Evolutionary conservation across 2,329 filamentous ascomycete species (phyloP), one percentile per base, ranked within the genome.

Genomic region (Zasmidium angulare): DNA sequence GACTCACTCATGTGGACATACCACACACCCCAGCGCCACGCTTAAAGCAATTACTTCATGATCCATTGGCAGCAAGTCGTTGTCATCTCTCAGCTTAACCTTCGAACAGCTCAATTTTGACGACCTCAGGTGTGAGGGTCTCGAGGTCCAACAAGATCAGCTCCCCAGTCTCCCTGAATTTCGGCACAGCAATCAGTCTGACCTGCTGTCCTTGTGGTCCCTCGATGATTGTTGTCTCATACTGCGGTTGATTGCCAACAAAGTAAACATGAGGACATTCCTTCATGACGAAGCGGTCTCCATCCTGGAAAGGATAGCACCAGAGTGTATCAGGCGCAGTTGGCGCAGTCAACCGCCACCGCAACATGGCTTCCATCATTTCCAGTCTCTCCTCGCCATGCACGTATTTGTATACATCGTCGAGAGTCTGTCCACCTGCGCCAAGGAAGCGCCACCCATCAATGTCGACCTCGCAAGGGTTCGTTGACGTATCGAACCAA

Each of bases 301-400:
- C 85, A 19, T 95, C 90, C 75, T 98, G 93, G 76, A 96, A 99
- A 0, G 95, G 95, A 72, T 98, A 99, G 71, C 90, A 93, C 90
- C 92, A 96, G 47, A 99, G 74, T 0, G 96, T 99, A 75, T 99
- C 96, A 0, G 96, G 95, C 1, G 95, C 95, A 0, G 95, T 99
- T 1, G 95, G 95, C 3, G 95, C 95, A 65, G 87, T 87, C 71
- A 91, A 90, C 62, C 95, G 84, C 95, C 95, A 99, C 60, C 92
- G 84, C 66, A 96, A 87, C 86, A 96, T 95, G 58, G 88, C 88
- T 76, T 98, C 95, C 89, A 98, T 95, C 84, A 97, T 90, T 50
- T 88, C 88, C 23, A 98, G 72, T 20, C 93, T 80, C 66, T 92
- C 86, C 46, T 91, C 86, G 36, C 85, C 87, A 11, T 67, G 56